Conservation (phyloP, 148 eudicot species). For the Arctostaphylos glauca region DNA sequence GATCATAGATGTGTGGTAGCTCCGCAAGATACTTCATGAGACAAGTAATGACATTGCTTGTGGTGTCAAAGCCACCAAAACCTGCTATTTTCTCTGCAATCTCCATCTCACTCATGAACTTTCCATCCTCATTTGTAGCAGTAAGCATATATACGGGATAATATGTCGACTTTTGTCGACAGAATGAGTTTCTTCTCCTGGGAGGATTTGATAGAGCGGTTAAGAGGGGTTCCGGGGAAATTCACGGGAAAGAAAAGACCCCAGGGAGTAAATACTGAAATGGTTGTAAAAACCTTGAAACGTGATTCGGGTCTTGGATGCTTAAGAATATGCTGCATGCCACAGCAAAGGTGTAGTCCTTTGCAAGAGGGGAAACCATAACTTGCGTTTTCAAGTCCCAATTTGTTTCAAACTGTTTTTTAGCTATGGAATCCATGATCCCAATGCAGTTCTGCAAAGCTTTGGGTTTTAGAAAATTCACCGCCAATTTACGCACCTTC, state of each 20-base stretch:
- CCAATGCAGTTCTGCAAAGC: neutral
- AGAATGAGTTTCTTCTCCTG: neutral
- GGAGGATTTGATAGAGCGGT: conserved; percentile 30
- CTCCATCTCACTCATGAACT: conserved; percentile 37
- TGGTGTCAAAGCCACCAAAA: conserved; percentile 55
- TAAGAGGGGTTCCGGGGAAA: conserved; percentile 45
- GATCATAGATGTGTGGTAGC: conserved; percentile 37
- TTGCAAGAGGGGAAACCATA: neutral
- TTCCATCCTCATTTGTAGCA: conserved; percentile 35
- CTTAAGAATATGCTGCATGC: conserved; percentile 41
- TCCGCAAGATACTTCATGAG: conserved; percentile 45
- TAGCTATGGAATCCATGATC: neutral
- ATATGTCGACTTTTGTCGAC: conserved; percentile 31
- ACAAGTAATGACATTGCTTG: conserved; percentile 36
- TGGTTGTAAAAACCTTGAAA: conserved; percentile 27
- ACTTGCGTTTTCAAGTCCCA: neutral
- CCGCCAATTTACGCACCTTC: conserved; percentile 32
- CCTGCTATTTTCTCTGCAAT: conserved; percentile 44
- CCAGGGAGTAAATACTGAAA: conserved; percentile 44
- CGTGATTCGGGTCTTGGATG: conserved; percentile 27
- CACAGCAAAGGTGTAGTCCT: conserved; percentile 40
- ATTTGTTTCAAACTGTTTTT: neutral
- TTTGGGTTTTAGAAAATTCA: conserved; percentile 32
- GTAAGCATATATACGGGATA: conserved; percentile 39
- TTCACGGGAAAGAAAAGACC: conserved; percentile 32